Percentiles rank a stretch among this genome's conserved stretches.
These are phyloP conservation scores for Vigna mungo DNA, from an alignment of 306 rosid species.

Conservation along the genomic window DNA sequence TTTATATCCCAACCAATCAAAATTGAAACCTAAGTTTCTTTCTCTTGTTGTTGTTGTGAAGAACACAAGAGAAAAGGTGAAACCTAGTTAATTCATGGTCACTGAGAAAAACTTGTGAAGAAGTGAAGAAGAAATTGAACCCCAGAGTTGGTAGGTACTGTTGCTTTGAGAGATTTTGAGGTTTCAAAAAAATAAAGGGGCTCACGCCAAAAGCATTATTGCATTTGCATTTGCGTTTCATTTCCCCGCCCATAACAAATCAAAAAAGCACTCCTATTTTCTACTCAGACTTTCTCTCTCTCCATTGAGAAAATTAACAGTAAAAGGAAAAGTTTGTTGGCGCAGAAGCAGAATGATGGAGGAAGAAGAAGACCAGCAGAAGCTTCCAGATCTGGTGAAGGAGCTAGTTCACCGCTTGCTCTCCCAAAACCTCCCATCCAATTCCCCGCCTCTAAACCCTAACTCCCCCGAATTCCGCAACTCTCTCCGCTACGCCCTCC, in stretches of 20 bases:
- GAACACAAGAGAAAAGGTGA: not conserved
- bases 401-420: slow-evolving; percentile 80
- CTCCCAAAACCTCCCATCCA: slow-evolving; percentile 52
- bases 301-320: not conserved
- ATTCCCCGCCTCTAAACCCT: slow-evolving; percentile 54
- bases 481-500: slow-evolving; percentile 84
- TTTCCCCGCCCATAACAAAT: slow-evolving; percentile 41
- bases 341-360: slow-evolving; percentile 50
- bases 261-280: not conserved
- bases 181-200: not conserved
- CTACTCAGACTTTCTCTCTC: not conserved
- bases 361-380: slow-evolving; percentile 89
- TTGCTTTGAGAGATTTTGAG: too few species aligned
- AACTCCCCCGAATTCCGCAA: slow-evolving; percentile 59
- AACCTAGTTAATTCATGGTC: too few species aligned
- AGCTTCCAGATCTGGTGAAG: slow-evolving; percentile 81
- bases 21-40: too few species aligned
- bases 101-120: not conserved
- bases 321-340: not conserved
- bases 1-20: not conserved
- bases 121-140: not conserved
- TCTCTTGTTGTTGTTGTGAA: too few species aligned
- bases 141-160: too few species aligned
- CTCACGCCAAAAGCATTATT: not conserved
- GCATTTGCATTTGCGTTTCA: not conserved